phyloP scores from a whole-genome alignment of 108 stramenopile species.

The Chaetoceros tenuissimus region DNA sequence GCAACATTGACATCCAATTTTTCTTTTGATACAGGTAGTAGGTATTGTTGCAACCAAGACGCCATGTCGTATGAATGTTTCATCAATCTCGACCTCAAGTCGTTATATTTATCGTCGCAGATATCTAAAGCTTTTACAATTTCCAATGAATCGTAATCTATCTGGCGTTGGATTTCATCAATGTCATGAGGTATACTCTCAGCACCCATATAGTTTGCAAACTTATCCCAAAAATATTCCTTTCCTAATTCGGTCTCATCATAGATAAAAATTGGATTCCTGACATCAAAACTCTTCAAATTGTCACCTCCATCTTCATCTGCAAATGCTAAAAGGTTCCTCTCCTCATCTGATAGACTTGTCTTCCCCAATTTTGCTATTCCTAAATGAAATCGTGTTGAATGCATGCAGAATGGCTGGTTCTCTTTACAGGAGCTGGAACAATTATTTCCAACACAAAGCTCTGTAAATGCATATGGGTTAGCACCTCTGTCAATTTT shows the following conservation, averaged over 20 bases:
- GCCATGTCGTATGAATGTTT: too few species aligned
- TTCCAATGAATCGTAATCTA: too few species aligned
- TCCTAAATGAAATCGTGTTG: conserved; percentile 50
- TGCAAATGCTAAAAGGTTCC: conserved; percentile 11
- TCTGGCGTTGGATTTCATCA: conserved; percentile 11
- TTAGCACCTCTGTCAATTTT: conserved; percentile 28
- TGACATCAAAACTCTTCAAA: conserved; percentile 1
- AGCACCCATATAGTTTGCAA: conserved; percentile 18
- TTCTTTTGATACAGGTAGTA: conserved; percentile 9
- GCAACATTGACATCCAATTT: conserved; percentile 3
- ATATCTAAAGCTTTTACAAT: conserved; percentile 25
- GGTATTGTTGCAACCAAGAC: conserved; percentile 30
- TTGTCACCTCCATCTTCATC: conserved; percentile 23
- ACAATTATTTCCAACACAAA: conserved; percentile 16
- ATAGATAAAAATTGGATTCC: conserved; percentile 35
- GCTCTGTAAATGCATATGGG: conserved; percentile 14
- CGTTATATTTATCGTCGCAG: conserved; percentile 19
- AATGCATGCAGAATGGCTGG: conserved; percentile 48
- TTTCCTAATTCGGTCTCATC: conserved; percentile 31
- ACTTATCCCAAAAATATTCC: conserved; percentile 12
- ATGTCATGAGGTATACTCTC: conserved; percentile 10
- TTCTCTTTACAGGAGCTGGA: conserved; percentile 14
- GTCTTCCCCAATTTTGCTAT: conserved; percentile 38
- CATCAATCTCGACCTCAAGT: conserved; percentile 22
- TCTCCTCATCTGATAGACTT: conserved; percentile 7